Evolutionary conservation across 768 basidiomycete species (phyloP).

Genomic region (Panus rudis): DNA sequence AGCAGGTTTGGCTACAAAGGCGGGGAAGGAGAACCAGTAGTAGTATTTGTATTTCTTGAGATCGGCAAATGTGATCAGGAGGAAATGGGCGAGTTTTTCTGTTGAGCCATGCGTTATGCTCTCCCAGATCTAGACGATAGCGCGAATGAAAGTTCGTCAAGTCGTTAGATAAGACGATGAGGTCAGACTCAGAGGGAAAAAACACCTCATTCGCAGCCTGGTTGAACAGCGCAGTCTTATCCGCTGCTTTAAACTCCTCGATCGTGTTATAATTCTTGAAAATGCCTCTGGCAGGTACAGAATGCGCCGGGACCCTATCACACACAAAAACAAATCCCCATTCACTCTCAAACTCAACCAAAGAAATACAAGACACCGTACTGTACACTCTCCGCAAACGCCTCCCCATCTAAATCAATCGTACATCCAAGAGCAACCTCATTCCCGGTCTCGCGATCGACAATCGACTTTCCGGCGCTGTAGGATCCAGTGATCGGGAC

Average conservation of each 20-base stretch:
- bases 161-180: neutral
- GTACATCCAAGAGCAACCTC: conserved; percentile 69
- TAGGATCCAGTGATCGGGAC: conserved; percentile 63
- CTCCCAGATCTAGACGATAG: conserved; percentile 63
- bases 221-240: conserved; percentile 86
- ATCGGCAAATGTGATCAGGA: conserved; percentile 91
- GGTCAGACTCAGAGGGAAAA: neutral
- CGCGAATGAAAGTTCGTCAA: neutral
- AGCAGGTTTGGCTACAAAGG: conserved; percentile 80
- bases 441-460: conserved; percentile 70
- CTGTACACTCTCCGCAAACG: conserved; percentile 47
- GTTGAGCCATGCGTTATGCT: conserved; percentile 46
- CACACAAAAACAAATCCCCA: neutral
- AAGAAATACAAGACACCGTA: conserved; percentile 20
- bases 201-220: conserved; percentile 57
- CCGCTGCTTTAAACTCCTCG: conserved; percentile 87
- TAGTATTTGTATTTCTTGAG: conserved; percentile 97
- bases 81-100: conserved; percentile 62
- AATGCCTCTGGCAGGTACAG: conserved; percentile 50
- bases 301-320: conserved; percentile 38
- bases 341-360: neutral
- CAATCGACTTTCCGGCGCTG: conserved; percentile 59
- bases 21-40: conserved; percentile 98
- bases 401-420: conserved; percentile 56
- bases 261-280: conserved; percentile 97